Percentiles rank a stretch among this genome's conserved stretches.
phyloP scores from a whole-genome alignment of 192 early-diverging fungal genomes.

The Podila verticillata region DNA sequence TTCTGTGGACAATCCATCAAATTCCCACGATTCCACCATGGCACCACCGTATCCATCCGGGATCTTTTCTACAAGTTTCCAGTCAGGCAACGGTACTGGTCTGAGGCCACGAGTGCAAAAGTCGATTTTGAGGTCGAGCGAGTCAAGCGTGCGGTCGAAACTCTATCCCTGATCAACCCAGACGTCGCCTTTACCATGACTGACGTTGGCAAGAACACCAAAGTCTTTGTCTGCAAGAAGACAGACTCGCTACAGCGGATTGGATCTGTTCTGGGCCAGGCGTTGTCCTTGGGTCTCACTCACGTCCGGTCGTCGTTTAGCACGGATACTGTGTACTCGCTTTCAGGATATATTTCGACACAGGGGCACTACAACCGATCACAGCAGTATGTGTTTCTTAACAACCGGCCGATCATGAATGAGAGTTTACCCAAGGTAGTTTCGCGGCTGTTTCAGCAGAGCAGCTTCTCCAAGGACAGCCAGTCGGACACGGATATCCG shows the following conservation, averaged over 20 bases:
- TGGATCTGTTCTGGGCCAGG: constrained; percentile 57
- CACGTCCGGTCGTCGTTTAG: not conserved
- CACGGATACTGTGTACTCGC: constrained; percentile 1
- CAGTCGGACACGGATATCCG: constrained; percentile 15
- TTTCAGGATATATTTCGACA: constrained; percentile 40
- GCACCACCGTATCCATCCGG: constrained; percentile 68
- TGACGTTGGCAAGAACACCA: constrained; percentile 38
- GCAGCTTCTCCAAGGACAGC: constrained; percentile 26
- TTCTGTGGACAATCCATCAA: constrained; percentile 53
- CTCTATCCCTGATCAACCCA: constrained; percentile 55
- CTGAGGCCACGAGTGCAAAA: constrained; percentile 26
- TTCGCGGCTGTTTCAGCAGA: constrained; percentile 23
- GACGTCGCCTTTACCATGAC: constrained; percentile 52
- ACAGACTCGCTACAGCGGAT: constrained; percentile 40
- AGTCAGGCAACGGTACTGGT: constrained; percentile 62
- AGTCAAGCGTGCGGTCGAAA: constrained; percentile 61
- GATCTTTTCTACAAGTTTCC: constrained; percentile 79
- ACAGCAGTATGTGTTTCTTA: constrained; percentile 36
- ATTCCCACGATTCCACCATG: constrained; percentile 47
- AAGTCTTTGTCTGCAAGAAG: constrained; percentile 49
- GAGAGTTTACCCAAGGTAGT: constrained; percentile 15
- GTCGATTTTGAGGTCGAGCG: constrained; percentile 57
- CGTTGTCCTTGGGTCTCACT: constrained; percentile 33
- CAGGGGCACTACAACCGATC: constrained; percentile 38
- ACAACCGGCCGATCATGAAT: constrained; percentile 22